Conservation (phyloP, 2,329 filamentous ascomycete genomes). For the Dactylellina sp. region DNA sequence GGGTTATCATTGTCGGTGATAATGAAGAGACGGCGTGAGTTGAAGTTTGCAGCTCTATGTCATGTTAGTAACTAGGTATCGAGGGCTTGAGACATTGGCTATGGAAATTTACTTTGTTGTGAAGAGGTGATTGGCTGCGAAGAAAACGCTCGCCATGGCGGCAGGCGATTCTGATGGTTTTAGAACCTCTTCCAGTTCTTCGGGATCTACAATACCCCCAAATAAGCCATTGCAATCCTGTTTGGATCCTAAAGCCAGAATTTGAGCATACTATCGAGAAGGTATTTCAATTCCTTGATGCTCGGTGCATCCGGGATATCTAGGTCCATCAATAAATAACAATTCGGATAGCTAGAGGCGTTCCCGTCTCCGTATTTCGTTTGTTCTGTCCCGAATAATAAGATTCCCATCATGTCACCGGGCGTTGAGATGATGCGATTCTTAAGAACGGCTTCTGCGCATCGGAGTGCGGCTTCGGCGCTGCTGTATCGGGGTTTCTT, state of each 20-base stretch:
- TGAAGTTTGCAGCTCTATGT: constrained; percentile 81
- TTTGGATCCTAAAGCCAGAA: no score
- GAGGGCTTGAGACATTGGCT: neutral
- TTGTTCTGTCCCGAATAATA: constrained; percentile 89
- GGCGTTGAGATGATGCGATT: constrained; percentile 98
- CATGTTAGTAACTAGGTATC: constrained; percentile 18
- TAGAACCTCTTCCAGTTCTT: constrained; percentile 76
- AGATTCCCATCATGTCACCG: constrained; percentile 94
- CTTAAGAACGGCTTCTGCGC: constrained; percentile 94
- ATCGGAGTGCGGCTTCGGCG: constrained; percentile 86
- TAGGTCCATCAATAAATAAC: constrained; percentile 89
- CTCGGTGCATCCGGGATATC: constrained; percentile 88
- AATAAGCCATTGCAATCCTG: neutral
- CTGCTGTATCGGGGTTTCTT: constrained; percentile 73
- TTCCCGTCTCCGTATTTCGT: constrained; percentile 79
- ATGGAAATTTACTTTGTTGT: constrained; percentile 74
- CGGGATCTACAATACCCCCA: constrained; percentile 69
- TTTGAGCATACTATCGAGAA: constrained; percentile 72
- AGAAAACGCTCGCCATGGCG: constrained; percentile 88
- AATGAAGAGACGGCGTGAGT: constrained; percentile 90
- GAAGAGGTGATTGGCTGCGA: constrained; percentile 96
- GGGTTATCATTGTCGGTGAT: constrained; percentile 95
- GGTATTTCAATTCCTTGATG: constrained; percentile 79
- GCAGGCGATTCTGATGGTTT: constrained; percentile 76
- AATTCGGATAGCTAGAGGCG: constrained; percentile 80